phyloP scores from a whole-genome alignment of 352 stramenopile species.

The Phytophthora podocarpi region DNA sequence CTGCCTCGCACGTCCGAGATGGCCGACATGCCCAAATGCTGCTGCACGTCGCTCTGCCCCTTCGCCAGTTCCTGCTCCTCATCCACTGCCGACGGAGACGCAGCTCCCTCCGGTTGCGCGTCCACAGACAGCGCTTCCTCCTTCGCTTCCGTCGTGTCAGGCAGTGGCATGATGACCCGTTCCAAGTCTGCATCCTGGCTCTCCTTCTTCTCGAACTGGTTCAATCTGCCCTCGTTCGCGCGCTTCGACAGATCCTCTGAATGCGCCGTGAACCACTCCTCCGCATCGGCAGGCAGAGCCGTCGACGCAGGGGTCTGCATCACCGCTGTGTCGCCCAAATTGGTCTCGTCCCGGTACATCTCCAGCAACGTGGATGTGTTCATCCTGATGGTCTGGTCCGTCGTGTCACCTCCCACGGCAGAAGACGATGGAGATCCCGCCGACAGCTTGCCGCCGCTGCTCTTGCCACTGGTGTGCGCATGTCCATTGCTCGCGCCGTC shows the following conservation, averaged over 20 bases:
- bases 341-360: conserved; percentile 34
- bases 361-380: conserved; percentile 37
- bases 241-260: conserved; percentile 18
- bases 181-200: conserved; percentile 18
- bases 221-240: conserved; percentile 8
- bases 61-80: conserved; percentile 18
- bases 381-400: conserved; percentile 27
- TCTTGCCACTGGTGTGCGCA: conserved; percentile 18
- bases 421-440: conserved; percentile 22
- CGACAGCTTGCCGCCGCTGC: conserved; percentile 26
- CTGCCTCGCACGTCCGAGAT: conserved; percentile 18
- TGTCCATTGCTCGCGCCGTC: conserved; percentile 19
- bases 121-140: conserved; percentile 8
- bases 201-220: conserved; percentile 8
- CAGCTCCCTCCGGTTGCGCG: not conserved
- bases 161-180: not conserved
- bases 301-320: conserved; percentile 28
- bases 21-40: conserved; percentile 13
- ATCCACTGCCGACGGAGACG: not conserved
- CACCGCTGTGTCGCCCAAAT: conserved; percentile 28
- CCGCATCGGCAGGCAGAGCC: conserved; percentile 22
- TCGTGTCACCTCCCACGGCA: not conserved
- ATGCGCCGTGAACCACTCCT: conserved; percentile 40
- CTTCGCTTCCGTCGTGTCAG: conserved; percentile 6
- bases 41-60: conserved; percentile 27